Conservation (phyloP, 2,329 filamentous ascomycete species). For the Zymoseptoria brevis region DNA sequence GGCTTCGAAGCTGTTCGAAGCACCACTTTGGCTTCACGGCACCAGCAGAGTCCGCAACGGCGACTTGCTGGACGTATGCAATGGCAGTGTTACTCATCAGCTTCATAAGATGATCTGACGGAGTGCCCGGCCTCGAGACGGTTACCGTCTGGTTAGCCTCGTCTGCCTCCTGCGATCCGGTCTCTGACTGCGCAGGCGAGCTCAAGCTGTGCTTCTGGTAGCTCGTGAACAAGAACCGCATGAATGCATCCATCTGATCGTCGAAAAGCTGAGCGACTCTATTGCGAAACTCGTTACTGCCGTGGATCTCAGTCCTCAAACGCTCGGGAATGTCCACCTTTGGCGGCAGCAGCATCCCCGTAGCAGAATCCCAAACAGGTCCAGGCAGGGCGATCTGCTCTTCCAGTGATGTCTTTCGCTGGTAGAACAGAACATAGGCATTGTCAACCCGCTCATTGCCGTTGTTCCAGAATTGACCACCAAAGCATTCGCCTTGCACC, state of each 20-base stretch:
- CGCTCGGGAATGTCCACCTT: conserved; percentile 7
- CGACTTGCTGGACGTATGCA: conserved; percentile 10
- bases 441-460: conserved; percentile 50
- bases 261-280: conserved; percentile 20
- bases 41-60: conserved; percentile 7
- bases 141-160: not conserved
- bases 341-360: conserved; percentile 10
- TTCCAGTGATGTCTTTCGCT: conserved; percentile 37
- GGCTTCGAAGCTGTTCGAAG: conserved; percentile 1
- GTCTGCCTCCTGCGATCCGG: not conserved
- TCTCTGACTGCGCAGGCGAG: conserved; percentile 1
- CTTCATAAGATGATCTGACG: conserved; percentile 1
- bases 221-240: conserved; percentile 14
- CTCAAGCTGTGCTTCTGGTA: not conserved
- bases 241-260: conserved; percentile 14
- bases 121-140: not conserved
- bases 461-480: conserved; percentile 49
- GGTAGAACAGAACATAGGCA: conserved; percentile 97
- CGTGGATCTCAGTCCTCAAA: conserved; percentile 6
- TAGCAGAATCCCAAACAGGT: conserved; percentile 3
- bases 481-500: conserved; percentile 69
- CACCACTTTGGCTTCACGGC: conserved; percentile 7
- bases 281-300: conserved; percentile 12
- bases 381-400: conserved; percentile 8
- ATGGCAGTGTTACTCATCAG: conserved; percentile 3